Percentiles rank a stretch among this genome's conserved stretches.
Conservation (phyloP, 768 basidiomycete genomes). For the Boletellus sp. region DNA sequence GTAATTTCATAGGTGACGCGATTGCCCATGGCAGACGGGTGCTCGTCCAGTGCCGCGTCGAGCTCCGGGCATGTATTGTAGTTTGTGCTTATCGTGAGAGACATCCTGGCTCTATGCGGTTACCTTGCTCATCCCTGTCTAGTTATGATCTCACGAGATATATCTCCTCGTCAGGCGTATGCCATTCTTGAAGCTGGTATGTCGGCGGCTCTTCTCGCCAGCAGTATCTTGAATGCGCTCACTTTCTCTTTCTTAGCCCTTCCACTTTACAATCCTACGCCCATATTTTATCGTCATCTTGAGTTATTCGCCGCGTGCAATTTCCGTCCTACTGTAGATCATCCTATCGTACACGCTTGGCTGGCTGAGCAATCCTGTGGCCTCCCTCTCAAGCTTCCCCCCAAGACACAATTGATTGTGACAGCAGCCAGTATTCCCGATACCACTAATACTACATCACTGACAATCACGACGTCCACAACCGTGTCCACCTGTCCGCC, state of each 20-base stretch:
- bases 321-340: conserved; percentile 36
- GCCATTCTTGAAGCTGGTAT: conserved; percentile 42
- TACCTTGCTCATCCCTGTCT: conserved; percentile 1
- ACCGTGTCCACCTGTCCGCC: conserved; percentile 2
- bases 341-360: conserved; percentile 42
- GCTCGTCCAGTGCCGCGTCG: conserved; percentile 53
- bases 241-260: conserved; percentile 36
- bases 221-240: background rate
- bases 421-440: background rate
- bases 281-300: conserved; percentile 44
- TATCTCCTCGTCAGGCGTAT: conserved; percentile 40
- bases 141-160: conserved; percentile 47
- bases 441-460: conserved; percentile 6
- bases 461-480: conserved; percentile 11
- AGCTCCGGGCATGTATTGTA: conserved; percentile 51
- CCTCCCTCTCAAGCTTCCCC: conserved; percentile 3
- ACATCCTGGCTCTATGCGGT: background rate
- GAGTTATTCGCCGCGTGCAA: conserved; percentile 44
- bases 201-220: background rate
- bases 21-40: conserved; percentile 41
- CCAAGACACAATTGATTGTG: conserved; percentile 12
- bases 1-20: conserved; percentile 43
- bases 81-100: conserved; percentile 51
- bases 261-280: conserved; percentile 52
- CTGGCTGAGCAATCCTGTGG: conserved; percentile 28